Evolutionary conservation across 805 yeast species (phyloP), one percentile per base, ranked within the genome.

Genomic region (Saturnispora serradocipensis): DNA sequence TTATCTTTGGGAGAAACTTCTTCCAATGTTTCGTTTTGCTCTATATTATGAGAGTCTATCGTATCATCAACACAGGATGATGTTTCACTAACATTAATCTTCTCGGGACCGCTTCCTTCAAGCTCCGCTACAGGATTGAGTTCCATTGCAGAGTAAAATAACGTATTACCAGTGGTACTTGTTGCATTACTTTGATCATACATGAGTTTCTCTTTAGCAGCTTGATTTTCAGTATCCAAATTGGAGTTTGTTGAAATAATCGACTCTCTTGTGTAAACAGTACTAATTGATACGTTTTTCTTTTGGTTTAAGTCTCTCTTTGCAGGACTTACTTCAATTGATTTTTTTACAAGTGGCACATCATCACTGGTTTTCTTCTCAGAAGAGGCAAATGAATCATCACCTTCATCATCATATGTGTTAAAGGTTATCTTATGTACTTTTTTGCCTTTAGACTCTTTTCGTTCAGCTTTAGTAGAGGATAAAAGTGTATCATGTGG

Each of bases 351-450:
- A 18, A 38, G 10, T 35, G n/a, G n/a, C 11, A n/a, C 9, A 15
- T 8, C n/a, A 35, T 35, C 18, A 15, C 9, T 7, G 2, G 13
- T 10, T 5, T 40, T 22, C 9, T 28, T 34, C 4, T 30, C 25
- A 32, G 16, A 10, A 6, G 47, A 30, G 13, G 24, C 20, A n/a
- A 25, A 27, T 10, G 39, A 25, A 40, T 16, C 30, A 34, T 24
- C 40, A 35, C 13, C 34, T 30, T 30, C 34, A 30, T 30, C 34
- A 30, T 30, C 34, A 13, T 16, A 18, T 1, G 42, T 16, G 22
- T 43, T 43, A 43, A 49, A 49, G 20, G 43, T 32, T 18, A 49
- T 49, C 32, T 49, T 49, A 3, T 49, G 51, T 6, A 49, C 51
- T 16, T 49, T 49, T 27, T 43, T 49, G 11, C 18, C 25, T 11